Evolutionary conservation across 2,329 filamentous ascomycete genomes (phyloP).

Genomic region (Botrytis fragariae): DNA sequence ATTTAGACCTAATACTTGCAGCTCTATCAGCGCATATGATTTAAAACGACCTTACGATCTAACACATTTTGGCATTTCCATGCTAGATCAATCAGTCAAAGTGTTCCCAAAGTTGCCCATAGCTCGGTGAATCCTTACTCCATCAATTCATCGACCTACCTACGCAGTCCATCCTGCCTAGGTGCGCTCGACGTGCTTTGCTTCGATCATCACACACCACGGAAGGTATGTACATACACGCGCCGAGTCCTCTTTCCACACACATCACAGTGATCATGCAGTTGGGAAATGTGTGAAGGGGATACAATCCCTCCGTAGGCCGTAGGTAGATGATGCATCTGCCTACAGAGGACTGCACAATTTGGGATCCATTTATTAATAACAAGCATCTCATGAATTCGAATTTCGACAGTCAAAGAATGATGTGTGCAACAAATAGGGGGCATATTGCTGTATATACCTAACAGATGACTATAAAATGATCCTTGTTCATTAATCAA

Average conservation of each 20-base stretch:
- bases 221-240: neutral
- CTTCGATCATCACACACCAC: neutral
- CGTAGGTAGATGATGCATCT: neutral
- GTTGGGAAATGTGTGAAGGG: neutral
- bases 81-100: neutral
- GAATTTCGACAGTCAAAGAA: neutral
- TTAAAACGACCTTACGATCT: neutral
- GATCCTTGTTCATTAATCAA: neutral
- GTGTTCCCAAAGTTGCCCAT: neutral
- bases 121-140: conserved; percentile 3
- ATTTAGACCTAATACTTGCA: neutral
- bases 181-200: neutral
- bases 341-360: neutral
- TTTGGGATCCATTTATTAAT: neutral
- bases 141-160: neutral
- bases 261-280: neutral
- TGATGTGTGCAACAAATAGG: neutral
- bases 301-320: neutral
- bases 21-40: neutral
- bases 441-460: neutral
- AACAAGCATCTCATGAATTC: neutral
- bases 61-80: neutral
- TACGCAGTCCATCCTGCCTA: neutral
- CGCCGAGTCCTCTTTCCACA: neutral
- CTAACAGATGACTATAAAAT: neutral